Evolutionary conservation across 441 rosid genomes (phyloP), one percentile per base, ranked within the genome.

Genomic region (Flueggea neowawraea): DNA sequence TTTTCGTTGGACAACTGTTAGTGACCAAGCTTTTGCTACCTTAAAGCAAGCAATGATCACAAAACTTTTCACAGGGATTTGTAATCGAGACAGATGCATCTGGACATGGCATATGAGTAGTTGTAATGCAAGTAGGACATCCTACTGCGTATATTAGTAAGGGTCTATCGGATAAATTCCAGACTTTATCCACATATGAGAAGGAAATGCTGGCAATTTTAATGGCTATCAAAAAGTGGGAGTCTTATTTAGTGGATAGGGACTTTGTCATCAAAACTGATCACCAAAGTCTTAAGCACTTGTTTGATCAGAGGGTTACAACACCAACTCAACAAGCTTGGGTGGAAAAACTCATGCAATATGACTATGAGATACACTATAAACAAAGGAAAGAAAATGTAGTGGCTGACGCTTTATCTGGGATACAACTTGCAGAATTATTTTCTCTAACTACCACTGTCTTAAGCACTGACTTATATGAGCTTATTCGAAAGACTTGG

Each of bases 111-210:
- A n/a, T 63, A 9, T 52, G 60, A 0, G 60, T 31, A 2, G 41
- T 54, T 12, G 12, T 63, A 0, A 36, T 14, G 6, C 64, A 61
- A 49, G 10, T 12, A 8, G 6, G 32, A 10, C n/a, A 12, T 6
- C n/a, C 55, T 4, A 16, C 43, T 43, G 56, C 52, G 0, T 53
- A 31, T 11, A 31, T 54, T 10, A 55, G 17, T 16, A 28, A 51
- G n/a, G 16, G 12, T 10, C 32, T 22, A 9, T 15, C 31, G 31
- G 68, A 64, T 64, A n/a, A n/a, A n/a, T n/a, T n/a, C n/a, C n/a
- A n/a, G n/a, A n/a, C n/a, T n/a, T n/a, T n/a, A n/a, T n/a, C n/a
- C n/a, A n/a, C n/a, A n/a, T n/a, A n/a, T n/a, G n/a, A n/a, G n/a
- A n/a, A n/a, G n/a, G n/a, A n/a, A n/a, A n/a, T n/a, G n/a, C n/a